Conservation (phyloP, 2,329 filamentous ascomycete species). For the Colletotrichum shisoi region DNA sequence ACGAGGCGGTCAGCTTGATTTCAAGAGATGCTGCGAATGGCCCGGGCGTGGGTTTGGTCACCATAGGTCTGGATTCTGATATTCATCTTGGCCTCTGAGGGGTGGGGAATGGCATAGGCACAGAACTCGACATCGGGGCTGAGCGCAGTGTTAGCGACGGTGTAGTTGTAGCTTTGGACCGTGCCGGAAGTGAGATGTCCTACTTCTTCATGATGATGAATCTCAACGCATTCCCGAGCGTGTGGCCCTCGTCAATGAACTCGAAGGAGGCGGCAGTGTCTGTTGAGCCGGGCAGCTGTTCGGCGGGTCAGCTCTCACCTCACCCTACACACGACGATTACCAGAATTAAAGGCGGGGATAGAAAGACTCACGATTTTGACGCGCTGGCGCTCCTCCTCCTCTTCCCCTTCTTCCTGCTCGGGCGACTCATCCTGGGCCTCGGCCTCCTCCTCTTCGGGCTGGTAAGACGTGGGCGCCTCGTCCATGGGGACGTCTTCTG, state of each 20-base stretch:
- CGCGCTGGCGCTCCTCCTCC: constrained; percentile 62
- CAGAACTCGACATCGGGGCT: constrained; percentile 98
- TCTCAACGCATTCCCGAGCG: constrained; percentile 89
- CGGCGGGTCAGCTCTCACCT: constrained; percentile 12
- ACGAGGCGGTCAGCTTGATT: constrained; percentile 37
- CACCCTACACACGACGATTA: not conserved
- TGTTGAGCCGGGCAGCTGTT: constrained; percentile 81
- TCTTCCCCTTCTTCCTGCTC: constrained; percentile 58
- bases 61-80: constrained; percentile 96
- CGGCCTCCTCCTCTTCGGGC: constrained; percentile 45
- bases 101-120: constrained; percentile 96
- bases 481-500: constrained; percentile 50
- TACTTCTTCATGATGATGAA: constrained; percentile 99
- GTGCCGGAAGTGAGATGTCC: not conserved
- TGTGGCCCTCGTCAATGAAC: constrained; percentile 93
- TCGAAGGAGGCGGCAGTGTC: constrained; percentile 94
- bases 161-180: not conserved
- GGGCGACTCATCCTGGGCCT: constrained; percentile 48
- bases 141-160: constrained; percentile 28
- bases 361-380: constrained; percentile 64
- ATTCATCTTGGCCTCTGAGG: constrained; percentile 96
- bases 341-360: not conserved
- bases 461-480: constrained; percentile 49
- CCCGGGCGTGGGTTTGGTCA: constrained; percentile 55
- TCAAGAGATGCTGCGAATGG: not conserved